Percentiles rank a stretch among this genome's conserved stretches.
phyloP scores from a whole-genome alignment of 768 basidiomycete genomes.

The Rubroboletus pulcherrimus region DNA sequence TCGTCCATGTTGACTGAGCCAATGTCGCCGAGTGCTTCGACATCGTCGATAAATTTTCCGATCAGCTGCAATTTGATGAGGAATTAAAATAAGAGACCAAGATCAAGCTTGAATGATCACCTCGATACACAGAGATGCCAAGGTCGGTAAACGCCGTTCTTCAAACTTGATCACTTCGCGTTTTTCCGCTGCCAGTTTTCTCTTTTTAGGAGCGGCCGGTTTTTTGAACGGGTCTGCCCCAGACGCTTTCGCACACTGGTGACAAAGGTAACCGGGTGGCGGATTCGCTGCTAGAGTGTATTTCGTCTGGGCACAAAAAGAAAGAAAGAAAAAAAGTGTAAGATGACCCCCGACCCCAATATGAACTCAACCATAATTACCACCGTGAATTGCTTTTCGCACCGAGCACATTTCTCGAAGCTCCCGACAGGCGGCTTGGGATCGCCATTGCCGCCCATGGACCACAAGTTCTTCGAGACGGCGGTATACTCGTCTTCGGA shows the following conservation, averaged over 20 bases:
- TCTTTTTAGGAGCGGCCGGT: conserved; percentile 54
- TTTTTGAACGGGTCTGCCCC: conserved; percentile 89
- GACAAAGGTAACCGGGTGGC: conserved; percentile 78
- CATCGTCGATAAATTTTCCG: conserved; percentile 81
- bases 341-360: background rate
- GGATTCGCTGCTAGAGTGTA: conserved; percentile 77
- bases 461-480: conserved; percentile 49
- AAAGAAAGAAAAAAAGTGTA: background rate
- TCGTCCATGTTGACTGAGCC: conserved; percentile 80
- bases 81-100: background rate
- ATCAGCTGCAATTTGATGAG: conserved; percentile 52
- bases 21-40: conserved; percentile 86
- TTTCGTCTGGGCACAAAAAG: conserved; percentile 53
- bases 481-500: conserved; percentile 68
- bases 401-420: conserved; percentile 77
- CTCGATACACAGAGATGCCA: conserved; percentile 80
- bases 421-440: conserved; percentile 70
- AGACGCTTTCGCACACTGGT: conserved; percentile 72
- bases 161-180: conserved; percentile 68
- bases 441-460: conserved; percentile 27
- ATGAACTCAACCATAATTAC: conserved; percentile 43
- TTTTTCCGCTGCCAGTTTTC: conserved; percentile 61
- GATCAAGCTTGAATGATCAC: conserved; percentile 33
- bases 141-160: conserved; percentile 60
- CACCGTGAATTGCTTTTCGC: conserved; percentile 82